phyloP scores from a whole-genome alignment of 495 filamentous ascomycete genomes.

The Poronia punctata region DNA sequence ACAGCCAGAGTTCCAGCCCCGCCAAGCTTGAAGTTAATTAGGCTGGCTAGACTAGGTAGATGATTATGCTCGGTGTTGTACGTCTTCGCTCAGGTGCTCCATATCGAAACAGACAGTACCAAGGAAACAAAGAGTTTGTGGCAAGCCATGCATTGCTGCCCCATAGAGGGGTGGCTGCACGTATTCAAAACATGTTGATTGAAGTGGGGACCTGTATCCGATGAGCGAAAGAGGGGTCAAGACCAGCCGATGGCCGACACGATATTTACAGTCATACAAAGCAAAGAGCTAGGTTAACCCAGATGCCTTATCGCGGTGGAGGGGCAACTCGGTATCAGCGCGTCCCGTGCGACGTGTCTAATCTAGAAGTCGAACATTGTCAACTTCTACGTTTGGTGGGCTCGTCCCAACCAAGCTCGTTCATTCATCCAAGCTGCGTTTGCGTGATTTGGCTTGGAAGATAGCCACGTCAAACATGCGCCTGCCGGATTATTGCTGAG shows the following conservation, averaged over 20 bases:
- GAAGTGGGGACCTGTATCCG: slow-evolving; percentile 3
- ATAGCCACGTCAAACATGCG: slow-evolving; percentile 6
- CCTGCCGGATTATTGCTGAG: neutral
- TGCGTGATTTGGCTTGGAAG: neutral
- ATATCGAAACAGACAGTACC: no score
- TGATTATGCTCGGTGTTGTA: no score
- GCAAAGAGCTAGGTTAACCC: no score
- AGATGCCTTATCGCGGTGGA: slow-evolving; percentile 5
- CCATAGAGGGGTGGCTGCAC: slow-evolving; percentile 8
- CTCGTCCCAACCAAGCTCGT: no score
- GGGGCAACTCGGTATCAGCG: neutral
- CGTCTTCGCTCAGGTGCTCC: no score
- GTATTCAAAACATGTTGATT: neutral
- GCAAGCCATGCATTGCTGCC: slow-evolving; percentile 11
- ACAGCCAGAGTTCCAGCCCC: no score
- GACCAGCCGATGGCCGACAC: slow-evolving; percentile 5
- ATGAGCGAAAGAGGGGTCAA: slow-evolving; percentile 8
- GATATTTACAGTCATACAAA: slow-evolving; percentile 9
- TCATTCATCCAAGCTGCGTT: no score
- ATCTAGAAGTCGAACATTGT: no score
- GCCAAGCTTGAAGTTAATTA: no score
- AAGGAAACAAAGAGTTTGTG: no score
- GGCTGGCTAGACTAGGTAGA: no score
- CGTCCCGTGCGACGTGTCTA: slow-evolving; percentile 1
- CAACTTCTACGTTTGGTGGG: no score